A percentile compares a stretch with the other conserved stretches of the same genome.
Evolutionary conservation across 805 yeast species (phyloP).

Genomic region (Lipomyces spencermartinsiae): DNA sequence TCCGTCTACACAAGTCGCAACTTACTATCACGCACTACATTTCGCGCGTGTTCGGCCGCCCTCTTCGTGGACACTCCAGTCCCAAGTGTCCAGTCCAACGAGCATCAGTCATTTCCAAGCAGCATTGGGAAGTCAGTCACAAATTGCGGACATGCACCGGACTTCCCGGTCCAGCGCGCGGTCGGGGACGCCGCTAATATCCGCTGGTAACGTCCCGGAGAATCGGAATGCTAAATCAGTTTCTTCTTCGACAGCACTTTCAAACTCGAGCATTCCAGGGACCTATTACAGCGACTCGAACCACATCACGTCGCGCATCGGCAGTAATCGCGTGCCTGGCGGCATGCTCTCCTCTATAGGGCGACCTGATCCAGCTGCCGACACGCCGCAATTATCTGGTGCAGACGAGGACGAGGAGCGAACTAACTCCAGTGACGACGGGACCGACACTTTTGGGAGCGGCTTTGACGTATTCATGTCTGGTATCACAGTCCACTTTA

Average conservation of each 20-base stretch:
- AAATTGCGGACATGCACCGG: no score
- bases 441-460: background rate
- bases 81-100: no score
- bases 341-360: background rate
- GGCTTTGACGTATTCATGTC: conserved; percentile 17
- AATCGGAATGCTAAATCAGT: background rate
- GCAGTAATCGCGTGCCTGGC: background rate
- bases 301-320: background rate
- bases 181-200: background rate
- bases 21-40: no score
- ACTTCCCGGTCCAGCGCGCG: background rate
- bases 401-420: background rate
- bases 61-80: background rate
- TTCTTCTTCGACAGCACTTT: background rate
- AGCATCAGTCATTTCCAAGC: no score
- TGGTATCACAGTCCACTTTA: conserved; percentile 16
- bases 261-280: background rate
- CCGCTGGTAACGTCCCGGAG: background rate
- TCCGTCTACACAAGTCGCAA: no score
- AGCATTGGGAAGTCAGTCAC: background rate
- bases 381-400: background rate
- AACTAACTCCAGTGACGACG: background rate
- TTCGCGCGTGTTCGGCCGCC: no score
- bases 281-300: background rate
- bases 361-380: background rate